A percentile compares a stretch with the other conserved stretches of the same genome.
Conservation (phyloP, 768 basidiomycete genomes). For the Botryobasidium botryosum region DNA sequence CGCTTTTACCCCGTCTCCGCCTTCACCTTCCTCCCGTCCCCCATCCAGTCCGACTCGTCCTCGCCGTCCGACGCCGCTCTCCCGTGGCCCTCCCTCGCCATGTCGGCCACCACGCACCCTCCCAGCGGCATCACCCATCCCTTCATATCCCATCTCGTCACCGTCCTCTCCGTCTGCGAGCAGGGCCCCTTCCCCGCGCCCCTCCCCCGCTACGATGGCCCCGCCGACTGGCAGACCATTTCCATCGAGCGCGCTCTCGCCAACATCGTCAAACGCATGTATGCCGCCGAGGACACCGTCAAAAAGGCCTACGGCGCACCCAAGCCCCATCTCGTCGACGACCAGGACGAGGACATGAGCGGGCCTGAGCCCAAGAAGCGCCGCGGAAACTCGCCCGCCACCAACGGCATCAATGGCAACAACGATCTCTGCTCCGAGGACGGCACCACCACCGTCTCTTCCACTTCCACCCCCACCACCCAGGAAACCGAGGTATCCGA, state of each 20-base stretch:
- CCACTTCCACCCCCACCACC: constrained; percentile 7
- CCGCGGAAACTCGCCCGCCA: background rate
- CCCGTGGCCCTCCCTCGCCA: too few relatives aligned
- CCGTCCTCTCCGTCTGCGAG: constrained; percentile 42
- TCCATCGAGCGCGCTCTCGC: constrained; percentile 36
- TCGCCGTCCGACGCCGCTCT: too few relatives aligned
- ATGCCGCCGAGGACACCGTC: constrained; percentile 29
- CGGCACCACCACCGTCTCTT: background rate
- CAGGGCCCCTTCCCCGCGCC: constrained; percentile 26
- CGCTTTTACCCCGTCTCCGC: too few relatives aligned
- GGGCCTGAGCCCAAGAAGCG: background rate
- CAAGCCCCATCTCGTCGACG: background rate
- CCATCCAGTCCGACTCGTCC: too few relatives aligned
- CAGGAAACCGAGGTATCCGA: background rate
- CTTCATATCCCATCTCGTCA: constrained; percentile 38
- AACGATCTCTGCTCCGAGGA: constrained; percentile 3
- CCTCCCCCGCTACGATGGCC: constrained; percentile 22
- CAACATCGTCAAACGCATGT: constrained; percentile 36
- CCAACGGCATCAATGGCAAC: constrained; percentile 2
- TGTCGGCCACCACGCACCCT: too few relatives aligned
- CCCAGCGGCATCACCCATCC: too few relatives aligned
- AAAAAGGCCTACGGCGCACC: constrained; percentile 2
- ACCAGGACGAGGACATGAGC: background rate
- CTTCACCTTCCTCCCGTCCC: too few relatives aligned
- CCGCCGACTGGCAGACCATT: constrained; percentile 40